A percentile compares a stretch with the other conserved stretches of the same genome.
phyloP scores from a whole-genome alignment of 805 yeast genomes.

The Cyberlindnera mycetangii region DNA sequence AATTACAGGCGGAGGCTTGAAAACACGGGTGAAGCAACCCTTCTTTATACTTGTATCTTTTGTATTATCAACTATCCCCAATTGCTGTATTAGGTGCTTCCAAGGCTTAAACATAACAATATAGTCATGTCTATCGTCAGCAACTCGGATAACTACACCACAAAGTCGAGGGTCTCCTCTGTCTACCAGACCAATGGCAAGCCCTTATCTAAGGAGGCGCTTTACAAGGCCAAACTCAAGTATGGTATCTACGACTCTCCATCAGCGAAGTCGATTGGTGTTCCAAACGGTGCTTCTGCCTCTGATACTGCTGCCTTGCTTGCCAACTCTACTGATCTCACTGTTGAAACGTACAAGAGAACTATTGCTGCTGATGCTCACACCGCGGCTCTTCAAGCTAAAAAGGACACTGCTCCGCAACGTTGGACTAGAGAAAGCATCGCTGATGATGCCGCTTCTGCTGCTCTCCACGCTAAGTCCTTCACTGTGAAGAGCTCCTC shows the following conservation, averaged over 20 bases:
- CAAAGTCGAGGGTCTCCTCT: constrained; percentile 26
- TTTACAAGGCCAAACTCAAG: constrained; percentile 68
- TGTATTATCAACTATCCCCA: too few species aligned
- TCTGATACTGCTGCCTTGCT: constrained; percentile 75
- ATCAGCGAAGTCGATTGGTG: constrained; percentile 51
- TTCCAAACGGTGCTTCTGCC: constrained; percentile 50
- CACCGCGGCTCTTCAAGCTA: constrained; percentile 55
- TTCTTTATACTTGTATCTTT: neutral
- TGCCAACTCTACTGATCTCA: constrained; percentile 64
- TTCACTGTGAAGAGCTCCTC: neutral
- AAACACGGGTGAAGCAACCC: neutral
- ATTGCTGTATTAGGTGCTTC: too few species aligned
- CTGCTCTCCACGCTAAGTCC: constrained; percentile 32
- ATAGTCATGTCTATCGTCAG: constrained; percentile 22
- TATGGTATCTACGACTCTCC: constrained; percentile 62
- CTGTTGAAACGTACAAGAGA: constrained; percentile 64
- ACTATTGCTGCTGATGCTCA: constrained; percentile 60
- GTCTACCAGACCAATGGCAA: constrained; percentile 69
- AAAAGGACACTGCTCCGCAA: constrained; percentile 42
- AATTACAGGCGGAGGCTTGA: constrained; percentile 3
- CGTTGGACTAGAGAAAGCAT: constrained; percentile 50
- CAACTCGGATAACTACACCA: constrained; percentile 20
- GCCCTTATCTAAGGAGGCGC: constrained; percentile 71
- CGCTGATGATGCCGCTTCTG: constrained; percentile 48
- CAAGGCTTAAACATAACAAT: neutral